A percentile compares a stretch with the other conserved stretches of the same genome.
phyloP scores from a whole-genome alignment of 2,329 filamentous ascomycete species.

The Atkinsonella hypoxylon region DNA sequence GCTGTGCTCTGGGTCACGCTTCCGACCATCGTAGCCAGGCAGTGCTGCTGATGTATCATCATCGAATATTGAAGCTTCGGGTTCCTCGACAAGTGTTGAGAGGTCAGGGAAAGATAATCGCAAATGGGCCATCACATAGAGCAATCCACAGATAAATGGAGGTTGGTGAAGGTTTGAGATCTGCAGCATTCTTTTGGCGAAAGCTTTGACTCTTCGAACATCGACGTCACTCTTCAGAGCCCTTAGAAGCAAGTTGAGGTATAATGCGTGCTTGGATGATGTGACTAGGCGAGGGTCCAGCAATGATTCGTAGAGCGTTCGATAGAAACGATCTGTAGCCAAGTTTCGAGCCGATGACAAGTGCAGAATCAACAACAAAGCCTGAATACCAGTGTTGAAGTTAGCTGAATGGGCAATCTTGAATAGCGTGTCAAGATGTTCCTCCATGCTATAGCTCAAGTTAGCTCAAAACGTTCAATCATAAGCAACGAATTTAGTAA shows the following conservation, averaged over 20 bases:
- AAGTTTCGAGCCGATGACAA: slow-evolving; percentile 70
- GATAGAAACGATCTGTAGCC: slow-evolving; percentile 82
- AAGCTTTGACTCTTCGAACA: slow-evolving; percentile 84
- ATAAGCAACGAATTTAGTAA: neutral
- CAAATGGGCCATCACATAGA: slow-evolving; percentile 79
- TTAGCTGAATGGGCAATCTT: slow-evolving; percentile 94
- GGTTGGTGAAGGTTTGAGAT: slow-evolving; percentile 80
- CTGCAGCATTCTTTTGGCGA: slow-evolving; percentile 86
- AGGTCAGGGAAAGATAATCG: slow-evolving; percentile 70
- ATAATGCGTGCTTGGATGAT: slow-evolving; percentile 91
- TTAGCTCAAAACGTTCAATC: slow-evolving; percentile 8
- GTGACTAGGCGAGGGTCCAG: slow-evolving; percentile 77
- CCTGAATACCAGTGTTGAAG: slow-evolving; percentile 97
- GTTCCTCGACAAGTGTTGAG: slow-evolving; percentile 63
- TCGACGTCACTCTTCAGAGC: slow-evolving; percentile 85
- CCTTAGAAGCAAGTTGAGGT: slow-evolving; percentile 82
- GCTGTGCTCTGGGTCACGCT: slow-evolving; percentile 82
- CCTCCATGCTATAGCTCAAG: slow-evolving; percentile 49
- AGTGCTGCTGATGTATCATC: slow-evolving; percentile 43
- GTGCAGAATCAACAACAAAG: slow-evolving; percentile 88
- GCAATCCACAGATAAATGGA: slow-evolving; percentile 82
- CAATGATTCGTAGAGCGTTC: slow-evolving; percentile 88
- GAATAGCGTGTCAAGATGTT: slow-evolving; percentile 88
- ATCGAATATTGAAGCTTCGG: slow-evolving; percentile 56
- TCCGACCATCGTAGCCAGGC: slow-evolving; percentile 67